These are phyloP conservation scores for Penstemon barbatus DNA, from an alignment of 257 asterid genomes.

Conservation along the genomic window DNA sequence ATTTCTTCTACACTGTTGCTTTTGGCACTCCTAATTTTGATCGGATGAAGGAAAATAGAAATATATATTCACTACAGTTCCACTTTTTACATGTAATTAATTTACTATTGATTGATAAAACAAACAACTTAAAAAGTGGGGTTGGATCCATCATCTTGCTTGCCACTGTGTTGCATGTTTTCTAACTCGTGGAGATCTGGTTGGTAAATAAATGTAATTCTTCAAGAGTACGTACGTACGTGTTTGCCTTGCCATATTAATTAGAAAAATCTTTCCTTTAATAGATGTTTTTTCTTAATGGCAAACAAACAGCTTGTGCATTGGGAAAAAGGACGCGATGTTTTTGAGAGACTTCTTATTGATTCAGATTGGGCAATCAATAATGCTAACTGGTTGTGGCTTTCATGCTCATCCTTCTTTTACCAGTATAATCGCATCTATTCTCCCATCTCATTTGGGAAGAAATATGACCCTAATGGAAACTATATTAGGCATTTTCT, in stretches of 20 bases:
- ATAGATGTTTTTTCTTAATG: too few relatives aligned
- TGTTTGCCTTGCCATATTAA: too few relatives aligned
- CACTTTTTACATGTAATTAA: constrained; percentile 7
- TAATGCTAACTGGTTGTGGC: constrained; percentile 96
- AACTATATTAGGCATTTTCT: constrained; percentile 83
- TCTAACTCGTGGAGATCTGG: constrained; percentile 97
- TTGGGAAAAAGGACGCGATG: constrained; percentile 97
- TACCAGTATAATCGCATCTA: constrained; percentile 94
- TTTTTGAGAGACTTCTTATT: constrained; percentile 87
- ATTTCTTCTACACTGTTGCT: constrained; percentile 86
- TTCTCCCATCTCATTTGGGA: constrained; percentile 93
- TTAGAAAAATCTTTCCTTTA: too few relatives aligned
- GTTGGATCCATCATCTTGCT: constrained; percentile 99
- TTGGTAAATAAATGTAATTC: constrained; percentile 26
- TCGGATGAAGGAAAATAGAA: constrained; percentile 73
- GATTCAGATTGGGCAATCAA: constrained; percentile 98
- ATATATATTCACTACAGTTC: constrained; percentile 14
- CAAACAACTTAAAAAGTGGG: constrained; percentile 81
- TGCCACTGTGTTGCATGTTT: constrained; percentile 96
- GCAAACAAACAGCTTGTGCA: constrained; percentile 59
- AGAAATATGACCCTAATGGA: constrained; percentile 87
- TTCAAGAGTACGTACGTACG: background rate
- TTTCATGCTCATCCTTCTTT: constrained; percentile 94
- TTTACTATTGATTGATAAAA: constrained; percentile 10
- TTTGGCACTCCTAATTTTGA: constrained; percentile 87